Evolutionary conservation across 257 asterid genomes (phyloP).

Genomic region (Ophiorrhiza pumila): DNA sequence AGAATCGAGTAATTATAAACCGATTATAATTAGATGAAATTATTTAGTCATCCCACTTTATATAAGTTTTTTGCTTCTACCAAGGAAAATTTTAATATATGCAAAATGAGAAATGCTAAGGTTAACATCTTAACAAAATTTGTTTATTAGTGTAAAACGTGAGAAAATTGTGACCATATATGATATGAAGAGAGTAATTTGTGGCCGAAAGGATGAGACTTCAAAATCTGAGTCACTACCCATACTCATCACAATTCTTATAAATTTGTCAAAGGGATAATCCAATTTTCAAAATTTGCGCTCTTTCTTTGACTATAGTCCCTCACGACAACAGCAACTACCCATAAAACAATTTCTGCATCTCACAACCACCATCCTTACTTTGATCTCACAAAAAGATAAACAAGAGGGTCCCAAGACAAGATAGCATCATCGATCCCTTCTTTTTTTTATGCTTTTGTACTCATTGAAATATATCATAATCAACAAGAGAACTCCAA

Average conservation of each 20-base stretch:
- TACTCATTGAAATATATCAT: neutral
- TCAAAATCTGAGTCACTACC: neutral
- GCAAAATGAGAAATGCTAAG: too few species aligned
- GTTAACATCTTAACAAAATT: too few species aligned
- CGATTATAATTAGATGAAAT: too few species aligned
- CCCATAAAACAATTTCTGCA: slow-evolving; percentile 22
- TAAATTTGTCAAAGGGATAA: slow-evolving; percentile 28
- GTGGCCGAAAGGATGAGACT: neutral
- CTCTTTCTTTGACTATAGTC: slow-evolving; percentile 50
- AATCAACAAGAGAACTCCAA: neutral
- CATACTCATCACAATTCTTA: neutral
- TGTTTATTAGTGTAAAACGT: neutral
- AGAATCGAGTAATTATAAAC: too few species aligned
- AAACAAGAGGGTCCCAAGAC: slow-evolving; percentile 10
- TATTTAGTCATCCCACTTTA: too few species aligned
- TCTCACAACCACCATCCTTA: slow-evolving; percentile 16
- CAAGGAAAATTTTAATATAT: too few species aligned
- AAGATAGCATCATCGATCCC: neutral
- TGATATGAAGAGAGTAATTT: neutral
- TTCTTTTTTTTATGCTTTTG: neutral
- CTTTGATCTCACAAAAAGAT: neutral
- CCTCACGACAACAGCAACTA: neutral
- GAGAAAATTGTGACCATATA: neutral
- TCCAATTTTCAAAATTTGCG: slow-evolving; percentile 35
- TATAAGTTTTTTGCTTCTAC: too few species aligned